Percentiles rank a stretch among this genome's conserved stretches.
These are phyloP conservation scores for peach (Prunus persica) DNA, from an alignment of 306 rosid species.

Conservation along the genomic window Prunus_persica_NCBIv2 NC_034011.1:1760001-1760500, in stretches of 20 bases:
- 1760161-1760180: constrained; percentile 57
- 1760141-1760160: constrained; percentile 53
- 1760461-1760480: constrained; percentile 98
- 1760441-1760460: constrained; percentile 68
- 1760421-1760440: constrained; percentile 77
- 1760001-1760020: constrained; percentile 59
- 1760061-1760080: constrained; percentile 80
- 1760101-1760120: constrained; percentile 79
- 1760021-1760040: constrained; percentile 38
- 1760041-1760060: constrained; percentile 67
- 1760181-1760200: constrained; percentile 83
- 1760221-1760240: constrained; percentile 81
- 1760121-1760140: constrained; percentile 58
- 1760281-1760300: constrained; percentile 81
- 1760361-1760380: constrained; percentile 65
- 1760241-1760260: constrained; percentile 95
- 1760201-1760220: constrained; percentile 76
- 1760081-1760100: constrained; percentile 88
- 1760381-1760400: constrained; percentile 55
- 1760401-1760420: constrained; percentile 88
- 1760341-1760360: constrained; percentile 94
- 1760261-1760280: constrained; percentile 71
- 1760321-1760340: constrained; percentile 83
- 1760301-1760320: constrained; percentile 74
- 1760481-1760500: constrained; percentile 14